Evolutionary conservation across 306 rosid species (phyloP).

Genomic region (Prosopis cineraria): DNA sequence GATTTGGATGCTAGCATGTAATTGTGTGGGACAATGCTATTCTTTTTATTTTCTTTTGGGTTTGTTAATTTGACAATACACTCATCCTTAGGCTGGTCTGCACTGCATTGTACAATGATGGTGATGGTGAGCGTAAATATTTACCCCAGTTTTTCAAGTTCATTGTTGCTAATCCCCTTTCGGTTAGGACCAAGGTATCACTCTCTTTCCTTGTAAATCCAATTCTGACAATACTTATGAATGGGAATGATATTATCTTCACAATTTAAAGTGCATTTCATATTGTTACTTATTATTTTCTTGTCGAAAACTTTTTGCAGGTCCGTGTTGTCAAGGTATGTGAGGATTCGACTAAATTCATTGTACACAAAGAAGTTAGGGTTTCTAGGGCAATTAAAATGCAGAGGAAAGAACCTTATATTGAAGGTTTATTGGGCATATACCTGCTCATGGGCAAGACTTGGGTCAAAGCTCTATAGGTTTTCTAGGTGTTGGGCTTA

Average conservation of each 20-base stretch:
- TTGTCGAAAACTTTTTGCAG: conserved; percentile 59
- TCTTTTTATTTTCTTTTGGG: background rate
- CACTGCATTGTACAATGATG: conserved; percentile 91
- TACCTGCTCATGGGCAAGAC: background rate
- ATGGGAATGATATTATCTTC: conserved; percentile 8
- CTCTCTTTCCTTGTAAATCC: conserved; percentile 18
- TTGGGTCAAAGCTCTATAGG: background rate
- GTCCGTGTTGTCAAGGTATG: conserved; percentile 96
- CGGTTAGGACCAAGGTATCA: conserved; percentile 91
- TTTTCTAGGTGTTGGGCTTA: background rate
- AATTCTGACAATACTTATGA: conserved; percentile 15
- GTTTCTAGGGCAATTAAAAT: background rate
- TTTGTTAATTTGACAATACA: conserved; percentile 6
- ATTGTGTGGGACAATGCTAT: background rate
- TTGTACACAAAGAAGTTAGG: background rate
- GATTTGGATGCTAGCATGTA: background rate
- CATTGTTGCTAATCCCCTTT: conserved; percentile 91
- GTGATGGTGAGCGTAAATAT: conserved; percentile 93
- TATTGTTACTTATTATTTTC: conserved; percentile 22
- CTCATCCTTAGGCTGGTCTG: conserved; percentile 71
- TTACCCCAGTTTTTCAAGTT: conserved; percentile 97
- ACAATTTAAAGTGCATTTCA: conserved; percentile 10
- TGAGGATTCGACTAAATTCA: conserved; percentile 42
- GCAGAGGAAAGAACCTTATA: background rate
- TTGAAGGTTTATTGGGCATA: background rate